Percentiles rank a stretch among this genome's conserved stretches.
Conservation (phyloP, 192 early-diverging fungal species). For the Backusella psychrophila region DNA sequence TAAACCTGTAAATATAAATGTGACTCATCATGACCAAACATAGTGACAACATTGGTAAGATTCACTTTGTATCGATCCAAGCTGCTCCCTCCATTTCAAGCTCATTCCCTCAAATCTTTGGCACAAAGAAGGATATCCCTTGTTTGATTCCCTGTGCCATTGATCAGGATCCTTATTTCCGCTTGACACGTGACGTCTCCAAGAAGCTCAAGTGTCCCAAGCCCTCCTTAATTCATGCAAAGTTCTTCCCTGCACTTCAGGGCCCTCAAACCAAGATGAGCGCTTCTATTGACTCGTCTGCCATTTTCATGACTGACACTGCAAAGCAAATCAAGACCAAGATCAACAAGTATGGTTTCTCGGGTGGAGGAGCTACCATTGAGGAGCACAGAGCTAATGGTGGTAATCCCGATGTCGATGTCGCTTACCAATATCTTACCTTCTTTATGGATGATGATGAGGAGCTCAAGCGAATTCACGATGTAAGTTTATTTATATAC, state of each 20-base stretch:
- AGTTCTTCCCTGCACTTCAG: conserved; percentile 94
- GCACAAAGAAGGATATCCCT: conserved; percentile 83
- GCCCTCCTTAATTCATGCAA: conserved; percentile 88
- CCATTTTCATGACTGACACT: conserved; percentile 92
- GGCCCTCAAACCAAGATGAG: conserved; percentile 94
- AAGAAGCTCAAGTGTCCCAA: conserved; percentile 93
- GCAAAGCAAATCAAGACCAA: conserved; percentile 95
- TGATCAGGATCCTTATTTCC: conserved; percentile 99
- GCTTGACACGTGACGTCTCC: conserved; percentile 93
- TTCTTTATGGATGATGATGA: conserved; percentile 96
- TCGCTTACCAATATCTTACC: conserved; percentile 89
- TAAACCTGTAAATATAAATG: not conserved
- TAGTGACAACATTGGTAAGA: conserved; percentile 85
- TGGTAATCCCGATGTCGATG: conserved; percentile 94
- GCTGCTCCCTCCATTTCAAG: conserved; percentile 94
- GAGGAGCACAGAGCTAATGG: conserved; percentile 82
- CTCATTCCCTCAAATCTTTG: conserved; percentile 96
- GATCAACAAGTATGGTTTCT: conserved; percentile 87
- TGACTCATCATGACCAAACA: not conserved
- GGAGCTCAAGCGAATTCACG: conserved; percentile 69
- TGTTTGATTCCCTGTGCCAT: conserved; percentile 98
- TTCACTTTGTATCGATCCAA: conserved; percentile 94
- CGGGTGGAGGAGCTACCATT: conserved; percentile 84
- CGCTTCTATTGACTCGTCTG: conserved; percentile 83
- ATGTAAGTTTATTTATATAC: conserved; percentile 26